These are phyloP conservation scores for Tricholomella constricta DNA, from an alignment of 768 basidiomycete genomes.

Conservation along the genomic window DNA sequence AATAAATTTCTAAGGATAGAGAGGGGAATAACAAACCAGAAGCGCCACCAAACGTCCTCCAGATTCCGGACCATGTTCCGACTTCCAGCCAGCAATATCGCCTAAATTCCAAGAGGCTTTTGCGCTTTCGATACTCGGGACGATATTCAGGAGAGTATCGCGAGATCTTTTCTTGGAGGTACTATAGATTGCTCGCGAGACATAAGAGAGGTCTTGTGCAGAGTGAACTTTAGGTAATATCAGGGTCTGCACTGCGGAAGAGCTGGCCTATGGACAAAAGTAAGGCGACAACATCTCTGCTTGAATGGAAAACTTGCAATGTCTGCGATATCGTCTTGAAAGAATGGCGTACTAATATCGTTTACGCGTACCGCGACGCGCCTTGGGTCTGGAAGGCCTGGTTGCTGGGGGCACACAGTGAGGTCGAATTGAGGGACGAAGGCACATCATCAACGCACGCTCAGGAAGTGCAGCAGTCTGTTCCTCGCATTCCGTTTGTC, in stretches of 20 bases:
- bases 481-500: conserved; percentile 63
- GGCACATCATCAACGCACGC: conserved; percentile 37
- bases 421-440: neutral
- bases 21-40: conserved; percentile 47
- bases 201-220: conserved; percentile 59
- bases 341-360: conserved; percentile 64
- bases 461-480: conserved; percentile 56
- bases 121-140: conserved; percentile 89
- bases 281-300: neutral
- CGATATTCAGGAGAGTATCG: conserved; percentile 48
- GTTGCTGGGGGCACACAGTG: conserved; percentile 17
- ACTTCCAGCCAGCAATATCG: conserved; percentile 72
- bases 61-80: conserved; percentile 41
- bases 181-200: conserved; percentile 51
- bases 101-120: conserved; percentile 65
- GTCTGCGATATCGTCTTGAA: conserved; percentile 60
- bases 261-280: conserved; percentile 28
- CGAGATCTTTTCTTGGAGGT: conserved; percentile 28
- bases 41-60: conserved; percentile 65
- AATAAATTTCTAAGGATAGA: neutral
- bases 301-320: conserved; percentile 43
- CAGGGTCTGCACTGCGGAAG: conserved; percentile 56
- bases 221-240: conserved; percentile 86
- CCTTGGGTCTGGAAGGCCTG: conserved; percentile 42
- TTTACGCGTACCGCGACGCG: conserved; percentile 76